Evolutionary conservation across 2,329 filamentous ascomycete species (phyloP).

Genomic region (Chaetomium olivaceum): DNA sequence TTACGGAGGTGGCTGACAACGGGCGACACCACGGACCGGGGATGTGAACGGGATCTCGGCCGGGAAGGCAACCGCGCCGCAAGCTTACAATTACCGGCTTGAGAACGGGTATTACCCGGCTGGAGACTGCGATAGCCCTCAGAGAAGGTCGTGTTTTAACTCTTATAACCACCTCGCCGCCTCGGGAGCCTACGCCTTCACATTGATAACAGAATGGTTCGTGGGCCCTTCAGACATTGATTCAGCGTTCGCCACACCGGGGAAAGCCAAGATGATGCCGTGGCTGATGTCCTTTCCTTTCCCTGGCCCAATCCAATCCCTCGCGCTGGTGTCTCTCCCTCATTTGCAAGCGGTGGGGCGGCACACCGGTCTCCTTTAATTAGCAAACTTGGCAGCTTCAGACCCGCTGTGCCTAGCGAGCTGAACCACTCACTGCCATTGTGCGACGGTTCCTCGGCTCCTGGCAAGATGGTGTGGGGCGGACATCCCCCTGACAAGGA

Average conservation of each 20-base stretch:
- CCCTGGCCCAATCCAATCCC: neutral
- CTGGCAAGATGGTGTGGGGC: neutral
- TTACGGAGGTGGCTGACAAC: too few relatives aligned
- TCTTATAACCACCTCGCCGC: too few relatives aligned
- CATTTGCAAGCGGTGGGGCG: neutral
- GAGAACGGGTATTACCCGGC: neutral
- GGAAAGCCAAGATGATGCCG: neutral
- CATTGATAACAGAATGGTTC: neutral
- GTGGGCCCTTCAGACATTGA: neutral
- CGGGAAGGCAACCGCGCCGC: too few relatives aligned
- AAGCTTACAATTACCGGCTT: neutral
- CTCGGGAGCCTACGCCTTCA: too few relatives aligned
- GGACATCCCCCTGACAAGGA: neutral
- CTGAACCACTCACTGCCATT: neutral
- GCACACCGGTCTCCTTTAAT: neutral
- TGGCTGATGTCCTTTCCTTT: too few relatives aligned
- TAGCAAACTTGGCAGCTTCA: neutral
- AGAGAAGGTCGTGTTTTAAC: too few relatives aligned
- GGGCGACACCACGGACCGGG: too few relatives aligned
- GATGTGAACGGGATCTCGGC: too few relatives aligned
- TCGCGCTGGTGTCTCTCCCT: neutral
- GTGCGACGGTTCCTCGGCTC: neutral
- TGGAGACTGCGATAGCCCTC: too few relatives aligned
- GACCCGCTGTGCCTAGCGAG: neutral
- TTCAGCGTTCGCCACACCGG: too few relatives aligned